A percentile compares a stretch with the other conserved stretches of the same genome.
phyloP scores from a whole-genome alignment of 331 rosid species.

The Cydonia oblonga region DNA sequence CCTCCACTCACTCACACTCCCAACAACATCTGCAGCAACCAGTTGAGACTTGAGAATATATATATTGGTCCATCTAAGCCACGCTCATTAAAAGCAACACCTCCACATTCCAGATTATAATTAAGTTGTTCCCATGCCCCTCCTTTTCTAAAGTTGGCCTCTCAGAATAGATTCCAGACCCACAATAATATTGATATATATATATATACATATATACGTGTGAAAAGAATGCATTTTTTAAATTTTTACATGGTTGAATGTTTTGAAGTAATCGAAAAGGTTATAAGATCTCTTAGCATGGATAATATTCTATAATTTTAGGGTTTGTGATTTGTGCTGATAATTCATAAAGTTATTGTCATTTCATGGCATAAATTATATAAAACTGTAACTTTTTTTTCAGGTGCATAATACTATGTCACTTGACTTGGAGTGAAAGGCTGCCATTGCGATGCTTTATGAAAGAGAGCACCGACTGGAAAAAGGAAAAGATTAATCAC shows the following conservation, averaged over 20 bases:
- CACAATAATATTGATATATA: too few species aligned
- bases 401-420: not conserved
- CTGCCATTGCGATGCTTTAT: constrained; percentile 52
- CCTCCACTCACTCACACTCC: constrained; percentile 38
- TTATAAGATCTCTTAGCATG: not conserved
- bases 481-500: constrained; percentile 1
- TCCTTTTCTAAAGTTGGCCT: constrained; percentile 31
- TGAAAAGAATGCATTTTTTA: too few species aligned
- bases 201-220: too few species aligned
- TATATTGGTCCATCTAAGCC: constrained; percentile 41
- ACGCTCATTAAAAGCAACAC: too few species aligned
- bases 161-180: constrained; percentile 24
- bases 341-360: constrained; percentile 3
- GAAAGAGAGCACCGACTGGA: constrained; percentile 20
- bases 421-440: constrained; percentile 27
- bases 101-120: too few species aligned
- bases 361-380: constrained; percentile 21
- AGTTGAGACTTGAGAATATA: too few species aligned
- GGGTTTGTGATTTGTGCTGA: not conserved
- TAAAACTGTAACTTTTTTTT: constrained; percentile 11
- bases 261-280: not conserved
- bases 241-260: not conserved
- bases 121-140: too few species aligned
- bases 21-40: constrained; percentile 29
- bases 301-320: constrained; percentile 14